phyloP scores from a whole-genome alignment of 139 green algal species.

The Chlorella sp. region DNA sequence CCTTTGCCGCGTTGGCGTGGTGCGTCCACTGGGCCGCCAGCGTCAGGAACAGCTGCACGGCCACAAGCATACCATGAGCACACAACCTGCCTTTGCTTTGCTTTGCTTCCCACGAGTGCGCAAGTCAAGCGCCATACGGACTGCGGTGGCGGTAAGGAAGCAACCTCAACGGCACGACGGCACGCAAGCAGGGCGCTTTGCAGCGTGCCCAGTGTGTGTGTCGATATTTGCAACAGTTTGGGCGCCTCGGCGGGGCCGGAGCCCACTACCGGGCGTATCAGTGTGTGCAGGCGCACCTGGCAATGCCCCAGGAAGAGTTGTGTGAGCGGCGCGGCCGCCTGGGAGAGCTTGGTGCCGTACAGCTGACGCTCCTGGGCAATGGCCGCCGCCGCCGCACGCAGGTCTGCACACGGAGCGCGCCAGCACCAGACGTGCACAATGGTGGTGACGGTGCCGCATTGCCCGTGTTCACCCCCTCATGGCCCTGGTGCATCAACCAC shows the following conservation, averaged over 20 bases:
- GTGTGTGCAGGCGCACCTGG: slow-evolving; percentile 9
- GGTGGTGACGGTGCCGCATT: no score
- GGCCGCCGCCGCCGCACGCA: slow-evolving; percentile 12
- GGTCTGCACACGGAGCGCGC: no score
- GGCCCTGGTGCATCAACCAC: no score
- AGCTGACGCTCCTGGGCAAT: slow-evolving; percentile 43
- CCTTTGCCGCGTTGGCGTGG: slow-evolving; percentile 36
- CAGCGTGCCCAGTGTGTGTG: no score
- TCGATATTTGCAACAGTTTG: no score
- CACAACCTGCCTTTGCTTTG: no score
- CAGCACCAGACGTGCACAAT: neutral
- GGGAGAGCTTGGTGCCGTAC: slow-evolving; percentile 35
- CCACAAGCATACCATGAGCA: neutral
- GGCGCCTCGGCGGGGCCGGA: no score
- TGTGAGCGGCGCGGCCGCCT: slow-evolving; percentile 36
- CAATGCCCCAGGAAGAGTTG: slow-evolving; percentile 26
- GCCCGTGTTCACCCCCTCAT: no score
- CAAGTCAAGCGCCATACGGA: neutral
- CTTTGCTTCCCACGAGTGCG: neutral
- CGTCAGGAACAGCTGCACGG: slow-evolving; percentile 4
- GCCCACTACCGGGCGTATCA: no score
- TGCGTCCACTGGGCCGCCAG: slow-evolving; percentile 24
- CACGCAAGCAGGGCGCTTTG: neutral
- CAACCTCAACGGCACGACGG: neutral
- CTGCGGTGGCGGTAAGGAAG: neutral